Base-by-base conservation (phyloP, 108 stramenopile genomes). In the Nitzschia sp. region DNA sequence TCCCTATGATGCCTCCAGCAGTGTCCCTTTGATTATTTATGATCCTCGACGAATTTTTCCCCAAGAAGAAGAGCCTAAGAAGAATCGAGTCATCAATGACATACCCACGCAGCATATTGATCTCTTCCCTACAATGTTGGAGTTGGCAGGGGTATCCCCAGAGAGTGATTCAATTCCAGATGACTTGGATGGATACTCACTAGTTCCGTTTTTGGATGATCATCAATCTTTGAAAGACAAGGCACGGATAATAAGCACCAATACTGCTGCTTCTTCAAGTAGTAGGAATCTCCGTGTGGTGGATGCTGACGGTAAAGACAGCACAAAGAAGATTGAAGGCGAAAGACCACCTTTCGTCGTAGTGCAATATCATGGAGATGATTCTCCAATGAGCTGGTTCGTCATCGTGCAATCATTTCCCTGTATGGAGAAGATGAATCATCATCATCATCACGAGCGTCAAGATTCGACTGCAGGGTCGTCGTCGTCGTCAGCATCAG, bases 361-460 rank as follows among this genome's bases (percentile, higher is more conserved):
- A 1, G 19, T 64, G 1, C 72, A 73, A 38, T 73, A 63, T 45
- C 61, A 73, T 44, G 72, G 72, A 19, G 48, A 47, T 30, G 53
- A 73, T 38, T 34, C 62, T 56, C 50, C 72, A 15, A 65, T 66
- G 72, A 58, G 56, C 5, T 73, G 72, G 72, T 73, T 66, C 31
- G 19, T 45, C 3, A 66, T 73, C 55, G 56, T 66, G 8, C 19
- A 55, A 31, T 15, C 31, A 1, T 17, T 41, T 21, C 1, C 56
- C 15, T 64, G 60, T 45, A 33, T 45, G 4, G 34, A 32, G n/a
- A n/a, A 3, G 30, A 32, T 29, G 34, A 1, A n/a, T 35, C 4
- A 9, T 3, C 15, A 3, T 26, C 56, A 13, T 6, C 56, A 30
- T 32, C 28, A 30, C 56, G 30, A 57, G 5, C 15, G 4, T 52